A percentile compares a stretch with the other conserved stretches of the same genome.
phyloP scores from a whole-genome alignment of 306 rosid species.

The Ochetophila trinervis region DNA sequence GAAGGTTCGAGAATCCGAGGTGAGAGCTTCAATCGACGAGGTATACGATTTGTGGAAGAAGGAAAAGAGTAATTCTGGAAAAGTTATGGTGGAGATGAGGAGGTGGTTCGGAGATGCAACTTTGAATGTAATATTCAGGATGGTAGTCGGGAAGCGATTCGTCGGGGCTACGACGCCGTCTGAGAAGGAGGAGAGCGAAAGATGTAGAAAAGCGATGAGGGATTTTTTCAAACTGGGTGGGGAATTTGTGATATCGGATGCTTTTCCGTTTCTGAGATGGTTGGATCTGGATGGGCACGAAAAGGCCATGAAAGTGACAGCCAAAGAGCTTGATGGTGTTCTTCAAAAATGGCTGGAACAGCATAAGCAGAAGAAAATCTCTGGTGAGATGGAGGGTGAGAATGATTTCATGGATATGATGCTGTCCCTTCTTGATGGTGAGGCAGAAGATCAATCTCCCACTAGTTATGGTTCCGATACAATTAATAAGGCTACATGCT shows the following conservation, averaged over 20 bases:
- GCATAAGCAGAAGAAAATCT: too few relatives aligned
- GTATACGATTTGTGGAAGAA: constrained; percentile 1
- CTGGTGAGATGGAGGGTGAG: constrained; percentile 4
- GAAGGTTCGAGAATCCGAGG: constrained; percentile 19
- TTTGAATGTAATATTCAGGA: constrained; percentile 15
- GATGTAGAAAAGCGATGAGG: not conserved
- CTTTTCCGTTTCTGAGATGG: constrained; percentile 22
- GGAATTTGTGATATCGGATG: constrained; percentile 14
- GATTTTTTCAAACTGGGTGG: constrained; percentile 8
- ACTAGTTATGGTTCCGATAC: not conserved
- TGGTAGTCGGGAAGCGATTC: constrained; percentile 23
- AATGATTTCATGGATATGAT: constrained; percentile 14
- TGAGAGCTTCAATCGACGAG: constrained; percentile 1
- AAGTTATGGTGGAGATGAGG: constrained; percentile 17
- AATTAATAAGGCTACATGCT: not conserved
- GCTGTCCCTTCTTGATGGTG: too few relatives aligned
- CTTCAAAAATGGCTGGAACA: not conserved
- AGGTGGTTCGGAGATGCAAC: constrained; percentile 20
- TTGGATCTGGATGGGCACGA: constrained; percentile 12
- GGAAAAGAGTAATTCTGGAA: not conserved
- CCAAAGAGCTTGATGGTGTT: constrained; percentile 8
- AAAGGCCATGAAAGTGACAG: constrained; percentile 13
- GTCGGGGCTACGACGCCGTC: not conserved
- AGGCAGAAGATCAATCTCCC: too few relatives aligned
- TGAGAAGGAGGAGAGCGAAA: not conserved